These are phyloP conservation scores for Ceratocystis cacaofunesta DNA, from an alignment of 2,329 filamentous ascomycete genomes.

Conservation along the genomic window DNA sequence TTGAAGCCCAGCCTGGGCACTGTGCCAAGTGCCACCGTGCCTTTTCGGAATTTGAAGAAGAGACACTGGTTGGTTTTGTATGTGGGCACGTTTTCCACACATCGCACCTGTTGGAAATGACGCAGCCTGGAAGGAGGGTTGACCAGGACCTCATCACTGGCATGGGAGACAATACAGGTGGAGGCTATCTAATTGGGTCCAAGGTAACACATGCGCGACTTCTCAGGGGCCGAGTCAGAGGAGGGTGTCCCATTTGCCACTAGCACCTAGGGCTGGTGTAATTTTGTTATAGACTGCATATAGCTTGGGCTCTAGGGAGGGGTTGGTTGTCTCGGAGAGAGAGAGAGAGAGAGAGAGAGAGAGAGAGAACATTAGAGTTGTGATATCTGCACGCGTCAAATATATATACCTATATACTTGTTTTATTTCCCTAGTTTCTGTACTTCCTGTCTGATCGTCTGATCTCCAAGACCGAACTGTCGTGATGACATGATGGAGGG, in stretches of 20 bases:
- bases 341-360: no score
- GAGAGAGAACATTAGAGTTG: no score
- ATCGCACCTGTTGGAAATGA: slow-evolving; percentile 47
- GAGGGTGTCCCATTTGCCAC: slow-evolving; percentile 48
- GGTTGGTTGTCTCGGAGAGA: no score
- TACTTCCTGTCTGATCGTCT: no score
- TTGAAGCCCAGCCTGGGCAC: slow-evolving; percentile 35
- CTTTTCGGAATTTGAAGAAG: slow-evolving; percentile 47
- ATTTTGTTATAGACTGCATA: not conserved
- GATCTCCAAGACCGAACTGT: no score
- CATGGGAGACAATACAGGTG: slow-evolving; percentile 28
- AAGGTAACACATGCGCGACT: slow-evolving; percentile 80
- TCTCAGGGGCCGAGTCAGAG: slow-evolving; percentile 52
- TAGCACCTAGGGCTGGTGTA: not conserved
- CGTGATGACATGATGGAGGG: no score
- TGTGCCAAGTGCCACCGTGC: slow-evolving; percentile 43
- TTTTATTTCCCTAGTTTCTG: no score
- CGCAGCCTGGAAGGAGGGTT: slow-evolving; percentile 31
- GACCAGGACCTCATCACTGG: slow-evolving; percentile 34
- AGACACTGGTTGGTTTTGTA: slow-evolving; percentile 64
- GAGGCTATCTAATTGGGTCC: slow-evolving; percentile 55
- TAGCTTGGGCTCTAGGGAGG: not conserved
- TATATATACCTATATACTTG: no score
- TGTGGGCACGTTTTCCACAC: slow-evolving; percentile 75
- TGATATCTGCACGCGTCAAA: no score